Conservation (phyloP, 768 basidiomycete genomes). For the Cytidiella melzeri region DNA sequence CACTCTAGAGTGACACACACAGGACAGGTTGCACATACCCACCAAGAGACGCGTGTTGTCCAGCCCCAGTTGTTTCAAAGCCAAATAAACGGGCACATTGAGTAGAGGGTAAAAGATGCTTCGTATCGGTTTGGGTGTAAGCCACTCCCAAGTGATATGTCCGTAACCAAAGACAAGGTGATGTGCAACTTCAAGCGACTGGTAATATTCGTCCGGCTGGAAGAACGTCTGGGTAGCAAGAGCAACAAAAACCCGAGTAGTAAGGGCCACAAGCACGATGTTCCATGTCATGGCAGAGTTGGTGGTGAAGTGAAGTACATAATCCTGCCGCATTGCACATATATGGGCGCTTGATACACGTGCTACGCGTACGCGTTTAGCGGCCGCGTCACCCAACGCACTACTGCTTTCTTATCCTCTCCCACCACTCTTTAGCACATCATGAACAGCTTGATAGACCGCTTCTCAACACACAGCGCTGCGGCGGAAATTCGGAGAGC, state of each 20-base stretch:
- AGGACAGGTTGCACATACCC: conserved; percentile 22
- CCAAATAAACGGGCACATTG: conserved; percentile 75
- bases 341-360: background rate
- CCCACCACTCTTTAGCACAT: conserved; percentile 18
- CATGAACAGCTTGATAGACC: conserved; percentile 70
- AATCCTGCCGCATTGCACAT: no score
- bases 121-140: conserved; percentile 58
- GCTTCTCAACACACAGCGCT: conserved; percentile 55
- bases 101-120: conserved; percentile 77
- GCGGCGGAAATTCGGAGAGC: conserved; percentile 44
- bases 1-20: conserved; percentile 1
- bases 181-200: conserved; percentile 91
- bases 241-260: conserved; percentile 50
- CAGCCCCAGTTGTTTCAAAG: conserved; percentile 49
- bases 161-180: conserved; percentile 87
- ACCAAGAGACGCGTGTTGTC: conserved; percentile 61
- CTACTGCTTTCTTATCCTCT: background rate
- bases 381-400: background rate
- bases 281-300: conserved; percentile 1
- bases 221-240: conserved; percentile 80
- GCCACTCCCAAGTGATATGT: conserved; percentile 96
- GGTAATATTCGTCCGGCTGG: conserved; percentile 97
- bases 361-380: background rate
- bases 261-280: conserved; percentile 7
- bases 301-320: background rate